phyloP scores from a whole-genome alignment of 2,329 filamentous ascomycete genomes.

The Exserohilum turcica region DNA sequence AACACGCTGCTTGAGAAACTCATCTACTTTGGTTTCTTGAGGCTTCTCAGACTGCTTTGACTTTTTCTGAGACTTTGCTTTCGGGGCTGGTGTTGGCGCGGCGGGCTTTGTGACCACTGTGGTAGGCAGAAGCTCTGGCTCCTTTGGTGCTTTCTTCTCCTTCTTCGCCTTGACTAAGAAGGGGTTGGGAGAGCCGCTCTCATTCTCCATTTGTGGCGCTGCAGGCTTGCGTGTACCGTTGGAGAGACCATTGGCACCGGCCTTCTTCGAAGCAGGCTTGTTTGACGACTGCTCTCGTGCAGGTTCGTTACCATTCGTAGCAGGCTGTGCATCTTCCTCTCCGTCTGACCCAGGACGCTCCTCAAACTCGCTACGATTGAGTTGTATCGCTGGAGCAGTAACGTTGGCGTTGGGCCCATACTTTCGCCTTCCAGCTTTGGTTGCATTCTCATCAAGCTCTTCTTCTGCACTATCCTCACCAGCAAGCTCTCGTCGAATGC shows the following conservation, averaged over 20 bases:
- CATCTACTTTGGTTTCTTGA: conserved; percentile 27
- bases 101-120: conserved; percentile 13
- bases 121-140: conserved; percentile 22
- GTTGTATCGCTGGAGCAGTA: conserved; percentile 36
- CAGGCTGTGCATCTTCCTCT: conserved; percentile 33
- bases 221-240: conserved; percentile 19
- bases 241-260: conserved; percentile 16
- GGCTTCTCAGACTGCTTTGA: conserved; percentile 13
- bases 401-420: conserved; percentile 62
- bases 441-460: conserved; percentile 59
- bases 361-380: conserved; percentile 62
- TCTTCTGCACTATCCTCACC: conserved; percentile 61
- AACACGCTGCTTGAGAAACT: conserved; percentile 40
- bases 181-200: conserved; percentile 29
- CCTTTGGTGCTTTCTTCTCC: conserved; percentile 26
- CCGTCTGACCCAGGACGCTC: conserved; percentile 60
- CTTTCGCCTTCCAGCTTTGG: conserved; percentile 70
- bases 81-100: conserved; percentile 23
- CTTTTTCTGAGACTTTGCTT: conserved; percentile 26
- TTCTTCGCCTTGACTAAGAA: conserved; percentile 44
- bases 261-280: conserved; percentile 13
- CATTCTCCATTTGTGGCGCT: conserved; percentile 10
- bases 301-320: conserved; percentile 31
- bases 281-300: conserved; percentile 19
- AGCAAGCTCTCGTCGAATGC: conserved; percentile 70